Evolutionary conservation across 2,329 filamentous ascomycete genomes (phyloP), one percentile per base, ranked within the genome.

Genomic region (Pyrenophora teres): DNA sequence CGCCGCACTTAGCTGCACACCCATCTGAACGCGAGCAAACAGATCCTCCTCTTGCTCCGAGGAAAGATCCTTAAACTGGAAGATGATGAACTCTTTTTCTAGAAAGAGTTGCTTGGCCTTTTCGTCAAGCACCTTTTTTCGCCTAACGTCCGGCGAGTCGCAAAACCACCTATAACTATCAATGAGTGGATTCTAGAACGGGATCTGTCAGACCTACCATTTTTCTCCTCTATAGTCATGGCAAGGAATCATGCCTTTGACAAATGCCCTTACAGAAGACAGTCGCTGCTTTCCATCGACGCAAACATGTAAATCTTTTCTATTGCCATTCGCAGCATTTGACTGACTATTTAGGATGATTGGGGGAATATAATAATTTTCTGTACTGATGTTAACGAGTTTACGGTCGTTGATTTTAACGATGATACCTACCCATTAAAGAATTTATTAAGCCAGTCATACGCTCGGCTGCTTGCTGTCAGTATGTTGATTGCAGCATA

Each of bases 21-120:
- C 78, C 52, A 76, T 71, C 45, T 81, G 78, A 0, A 80, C 78
- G 12, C 78, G 67, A 6, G 77, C 73, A 52, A 80, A 80, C 41
- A 80, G 70, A 9, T 78, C 78, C 48, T 80, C 77, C 53, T 80
- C 78, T 45, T 78, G 76, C 10, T 71, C 67, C 10, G 64, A 52
- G 3, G 62, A 67, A 3, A 81, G 59, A 16, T 75, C 64, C 5
- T 64, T 56, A 54, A 76, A 80, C 38, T 80, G 77, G 27, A 75
- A 77, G 19, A 74, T 75, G 4, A 78, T 70, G 35, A 81, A 72
- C 4, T 74, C 68, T 41, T 74, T 74, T 1, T 60, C 49, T 1
- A 73, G 52, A 45, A 81, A 80, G 13, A 71, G 53, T 13, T 67
- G 59, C 46, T 74, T 75, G 3, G 64, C 54, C 2, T 65, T 60